Conservation (phyloP, 371 early-diverging fungal species). For the Lichtheimia ornata region DNA sequence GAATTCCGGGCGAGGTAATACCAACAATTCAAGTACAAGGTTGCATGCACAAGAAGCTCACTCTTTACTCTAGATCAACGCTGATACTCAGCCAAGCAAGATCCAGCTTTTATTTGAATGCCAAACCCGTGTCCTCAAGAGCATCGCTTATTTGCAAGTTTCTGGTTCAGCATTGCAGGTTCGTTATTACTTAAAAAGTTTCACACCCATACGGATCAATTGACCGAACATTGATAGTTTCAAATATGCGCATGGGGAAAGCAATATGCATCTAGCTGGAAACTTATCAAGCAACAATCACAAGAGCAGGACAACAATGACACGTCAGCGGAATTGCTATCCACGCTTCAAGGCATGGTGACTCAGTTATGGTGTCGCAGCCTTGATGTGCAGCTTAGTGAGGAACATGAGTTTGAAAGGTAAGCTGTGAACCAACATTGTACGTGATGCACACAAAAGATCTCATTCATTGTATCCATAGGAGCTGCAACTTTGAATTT, state of each 20-base stretch:
- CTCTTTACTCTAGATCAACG: constrained; percentile 6
- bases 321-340: background rate
- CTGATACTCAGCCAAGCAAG: constrained; percentile 17
- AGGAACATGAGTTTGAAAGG: background rate
- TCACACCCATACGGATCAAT: too few species aligned
- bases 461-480: background rate
- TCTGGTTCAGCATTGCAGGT: constrained; percentile 12
- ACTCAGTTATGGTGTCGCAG: constrained; percentile 4
- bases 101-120: constrained; percentile 29
- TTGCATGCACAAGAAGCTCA: background rate
- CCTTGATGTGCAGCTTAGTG: background rate
- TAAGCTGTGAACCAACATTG: background rate
- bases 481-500: constrained; percentile 15
- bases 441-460: too few species aligned
- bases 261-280: constrained; percentile 2
- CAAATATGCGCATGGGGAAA: constrained; percentile 28
- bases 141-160: background rate
- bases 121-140: constrained; percentile 25
- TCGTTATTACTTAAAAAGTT: background rate
- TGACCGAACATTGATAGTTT: constrained; percentile 15
- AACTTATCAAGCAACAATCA: background rate
- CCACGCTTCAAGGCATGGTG: background rate
- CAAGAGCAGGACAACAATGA: too few species aligned
- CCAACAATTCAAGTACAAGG: too few species aligned
- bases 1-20: constrained; percentile 23